phyloP scores from a whole-genome alignment of 345 rosid species.

The Acer negundo region DNA sequence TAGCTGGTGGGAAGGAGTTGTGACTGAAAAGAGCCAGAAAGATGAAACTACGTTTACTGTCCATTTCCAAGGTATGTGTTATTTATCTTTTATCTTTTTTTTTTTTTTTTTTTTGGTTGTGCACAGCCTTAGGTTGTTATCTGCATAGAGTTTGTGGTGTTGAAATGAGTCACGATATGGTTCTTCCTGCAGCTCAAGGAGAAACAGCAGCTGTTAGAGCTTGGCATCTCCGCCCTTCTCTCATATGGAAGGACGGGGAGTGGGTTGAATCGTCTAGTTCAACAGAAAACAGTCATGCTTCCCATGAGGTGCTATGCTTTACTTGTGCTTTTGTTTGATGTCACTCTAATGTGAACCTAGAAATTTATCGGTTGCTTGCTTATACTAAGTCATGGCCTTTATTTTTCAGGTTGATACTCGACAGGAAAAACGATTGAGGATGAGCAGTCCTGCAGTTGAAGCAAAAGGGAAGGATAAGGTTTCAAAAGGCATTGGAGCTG shows the following conservation, averaged over 20 bases:
- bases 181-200: conserved; percentile 60
- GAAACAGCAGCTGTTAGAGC: conserved; percentile 59
- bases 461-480: conserved; percentile 53
- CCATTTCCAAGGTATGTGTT: conserved; percentile 68
- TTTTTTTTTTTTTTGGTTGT: neutral
- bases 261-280: conserved; percentile 84
- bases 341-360: conserved; percentile 7
- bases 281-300: conserved; percentile 34
- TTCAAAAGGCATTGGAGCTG: conserved; percentile 31
- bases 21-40: conserved; percentile 79
- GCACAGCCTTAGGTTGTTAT: neutral
- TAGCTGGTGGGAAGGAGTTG: conserved; percentile 98
- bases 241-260: conserved; percentile 78
- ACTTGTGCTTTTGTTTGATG: conserved; percentile 14
- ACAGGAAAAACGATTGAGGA: conserved; percentile 69
- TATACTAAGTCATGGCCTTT: conserved; percentile 19
- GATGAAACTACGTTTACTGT: conserved; percentile 70
- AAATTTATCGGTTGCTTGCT: neutral
- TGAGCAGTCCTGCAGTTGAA: conserved; percentile 46
- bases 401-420: conserved; percentile 83
- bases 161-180: conserved; percentile 6
- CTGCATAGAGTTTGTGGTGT: conserved; percentile 8
- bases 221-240: conserved; percentile 90
- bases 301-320: conserved; percentile 54
- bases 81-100: neutral